A percentile compares a stretch with the other conserved stretches of the same genome.
Evolutionary conservation across 805 yeast species (phyloP).

Genomic region (Osmozyma mogii): DNA sequence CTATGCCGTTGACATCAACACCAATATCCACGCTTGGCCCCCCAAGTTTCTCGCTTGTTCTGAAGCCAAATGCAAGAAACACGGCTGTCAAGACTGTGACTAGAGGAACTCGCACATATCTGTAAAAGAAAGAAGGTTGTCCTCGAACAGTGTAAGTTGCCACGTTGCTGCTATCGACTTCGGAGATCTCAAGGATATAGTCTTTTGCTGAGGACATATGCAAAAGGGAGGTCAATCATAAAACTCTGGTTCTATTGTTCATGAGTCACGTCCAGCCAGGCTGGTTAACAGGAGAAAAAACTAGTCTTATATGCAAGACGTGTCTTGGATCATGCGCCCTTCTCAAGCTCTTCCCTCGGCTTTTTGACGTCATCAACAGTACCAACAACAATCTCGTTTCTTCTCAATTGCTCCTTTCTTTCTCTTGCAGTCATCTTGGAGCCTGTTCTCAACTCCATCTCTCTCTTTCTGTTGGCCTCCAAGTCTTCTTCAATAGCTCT

Average conservation of each 20-base stretch:
- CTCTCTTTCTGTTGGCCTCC: slow-evolving; percentile 40
- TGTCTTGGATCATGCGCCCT: neutral
- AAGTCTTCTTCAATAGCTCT: slow-evolving; percentile 70
- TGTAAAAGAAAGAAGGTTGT: slow-evolving; percentile 8
- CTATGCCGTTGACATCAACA: neutral
- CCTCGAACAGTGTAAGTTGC: slow-evolving; percentile 11
- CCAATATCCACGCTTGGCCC: slow-evolving; percentile 9
- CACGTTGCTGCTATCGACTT: slow-evolving; percentile 10
- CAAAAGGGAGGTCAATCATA: neutral
- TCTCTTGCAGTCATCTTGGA: slow-evolving; percentile 40
- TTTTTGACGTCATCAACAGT: slow-evolving; percentile 26
- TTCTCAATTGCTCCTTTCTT: slow-evolving; percentile 47
- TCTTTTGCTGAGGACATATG: slow-evolving; percentile 25
- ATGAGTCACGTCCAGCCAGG: neutral
- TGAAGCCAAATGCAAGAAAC: neutral
- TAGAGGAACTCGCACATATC: slow-evolving; percentile 11
- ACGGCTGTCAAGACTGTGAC: slow-evolving; percentile 2
- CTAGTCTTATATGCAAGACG: neutral
- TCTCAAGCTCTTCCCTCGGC: slow-evolving; percentile 6
- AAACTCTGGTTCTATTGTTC: neutral
- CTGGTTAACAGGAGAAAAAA: neutral
- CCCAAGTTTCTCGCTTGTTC: slow-evolving; percentile 1
- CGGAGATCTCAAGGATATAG: slow-evolving; percentile 19
- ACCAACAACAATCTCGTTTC: slow-evolving; percentile 68
- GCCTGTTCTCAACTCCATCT: slow-evolving; percentile 38